Base-by-base conservation (phyloP, 345 rosid genomes). In the Melaleuca quinquenervia region DNA sequence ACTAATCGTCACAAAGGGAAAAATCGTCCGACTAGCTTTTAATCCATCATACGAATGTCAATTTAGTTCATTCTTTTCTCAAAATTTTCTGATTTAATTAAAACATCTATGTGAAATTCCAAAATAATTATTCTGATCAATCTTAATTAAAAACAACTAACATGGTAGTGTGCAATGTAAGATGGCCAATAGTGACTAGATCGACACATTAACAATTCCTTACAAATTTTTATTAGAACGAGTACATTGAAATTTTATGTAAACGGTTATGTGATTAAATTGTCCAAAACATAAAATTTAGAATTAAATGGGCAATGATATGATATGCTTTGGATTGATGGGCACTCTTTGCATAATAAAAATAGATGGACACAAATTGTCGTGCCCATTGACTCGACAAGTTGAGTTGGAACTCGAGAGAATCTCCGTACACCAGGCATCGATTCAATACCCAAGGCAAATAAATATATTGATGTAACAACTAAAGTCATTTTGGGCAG, bases 201-300 rank as follows among this genome's bases (percentile, higher is more conserved):
- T 1, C 10, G 18, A 1, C 7, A 36, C 0, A 0, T 8, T 0
- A 32, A 0, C 1, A 3, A 36, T 70, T 18, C 2, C 3, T 0
- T 6, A 0, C 3, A 2, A 32, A 2, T 18, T 7, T 18, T 70
- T 0, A 70, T 5, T 0, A 0, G 1, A 70, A 36, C 3, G 12
- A 64, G 5, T 32, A 16, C 2, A 36, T 36, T 36, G 7, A 70
- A 70, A 70, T 70, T 64, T 8, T 20, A 2, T 2, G 2, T 1
- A 9, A 18, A 18, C 1, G 36, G 16, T 70, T 70, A 32, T 0
- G 15, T 0, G 15, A 32, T 6, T 18, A 36, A 36, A 1, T 36
- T 8, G 0, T 8, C 1, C 20, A 36, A 36, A 9, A 2, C 0
- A 1, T 18, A 70, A 36, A 0, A 1, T 18, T 70, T 70, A 8